Conservation (phyloP, 768 basidiomycete genomes). For the Coprinopsis strossmayeri region DNA sequence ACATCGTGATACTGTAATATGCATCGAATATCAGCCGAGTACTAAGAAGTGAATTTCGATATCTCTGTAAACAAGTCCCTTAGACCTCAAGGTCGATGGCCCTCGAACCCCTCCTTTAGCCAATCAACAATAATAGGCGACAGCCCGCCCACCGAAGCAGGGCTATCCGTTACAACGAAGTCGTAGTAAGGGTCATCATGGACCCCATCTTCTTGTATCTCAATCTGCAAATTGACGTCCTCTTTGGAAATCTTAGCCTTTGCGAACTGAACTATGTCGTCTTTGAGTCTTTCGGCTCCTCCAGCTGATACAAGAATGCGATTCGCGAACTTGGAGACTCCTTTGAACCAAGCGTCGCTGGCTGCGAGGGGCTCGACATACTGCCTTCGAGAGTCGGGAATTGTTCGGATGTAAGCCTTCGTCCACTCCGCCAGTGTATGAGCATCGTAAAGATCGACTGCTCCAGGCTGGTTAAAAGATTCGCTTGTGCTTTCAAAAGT, state of each 20-base stretch:
- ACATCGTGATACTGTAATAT: too few relatives aligned
- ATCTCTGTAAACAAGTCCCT: too few relatives aligned
- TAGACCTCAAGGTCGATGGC: too few relatives aligned
- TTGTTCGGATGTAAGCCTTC: conserved; percentile 12
- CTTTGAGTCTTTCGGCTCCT: conserved; percentile 19
- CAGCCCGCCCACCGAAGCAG: not conserved
- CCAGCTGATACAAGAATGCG: conserved; percentile 24
- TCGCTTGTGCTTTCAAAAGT: conserved; percentile 19
- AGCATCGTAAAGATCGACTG: too few relatives aligned
- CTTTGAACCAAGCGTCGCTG: conserved; percentile 23
- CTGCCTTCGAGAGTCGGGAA: conserved; percentile 11
- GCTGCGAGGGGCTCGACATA: conserved; percentile 22
- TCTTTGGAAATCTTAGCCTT: conserved; percentile 9
- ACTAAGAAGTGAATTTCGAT: too few relatives aligned
- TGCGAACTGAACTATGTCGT: conserved; percentile 20
- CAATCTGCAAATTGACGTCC: not conserved
- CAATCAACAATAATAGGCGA: conserved; percentile 2
- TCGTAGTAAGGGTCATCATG: conserved; percentile 1
- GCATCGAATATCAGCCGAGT: too few relatives aligned
- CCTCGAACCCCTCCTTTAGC: conserved; percentile 23
- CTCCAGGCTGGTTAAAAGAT: too few relatives aligned
- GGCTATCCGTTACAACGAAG: not conserved
- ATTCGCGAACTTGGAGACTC: conserved; percentile 18
- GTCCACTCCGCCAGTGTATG: conserved; percentile 19
- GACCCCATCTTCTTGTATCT: not conserved